Percentiles rank a stretch among this genome's conserved stretches.
phyloP scores from a whole-genome alignment of 768 basidiomycete species.

The Sarcodon aspratus region DNA sequence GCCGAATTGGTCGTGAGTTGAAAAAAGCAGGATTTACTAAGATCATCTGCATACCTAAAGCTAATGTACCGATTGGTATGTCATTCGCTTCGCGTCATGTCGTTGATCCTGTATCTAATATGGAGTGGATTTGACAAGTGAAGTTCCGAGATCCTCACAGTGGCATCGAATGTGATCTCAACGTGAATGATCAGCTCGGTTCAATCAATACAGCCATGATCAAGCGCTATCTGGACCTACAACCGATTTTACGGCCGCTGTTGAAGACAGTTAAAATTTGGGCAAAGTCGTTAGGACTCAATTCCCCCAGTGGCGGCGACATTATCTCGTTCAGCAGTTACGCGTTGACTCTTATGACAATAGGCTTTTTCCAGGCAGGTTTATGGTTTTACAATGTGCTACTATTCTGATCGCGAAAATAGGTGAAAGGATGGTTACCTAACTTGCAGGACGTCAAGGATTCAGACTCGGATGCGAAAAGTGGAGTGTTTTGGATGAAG shows the following conservation, averaged over 20 bases:
- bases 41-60: conserved; percentile 13
- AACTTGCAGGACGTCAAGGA: conserved; percentile 34
- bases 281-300: conserved; percentile 43
- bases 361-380: conserved; percentile 46
- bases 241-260: conserved; percentile 32
- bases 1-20: conserved; percentile 21
- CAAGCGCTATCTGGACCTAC: conserved; percentile 34
- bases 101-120: conserved; percentile 1
- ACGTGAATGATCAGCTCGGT: conserved; percentile 53
- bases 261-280: conserved; percentile 43
- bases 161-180: conserved; percentile 38
- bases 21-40: conserved; percentile 21
- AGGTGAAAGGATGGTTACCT: conserved; percentile 36
- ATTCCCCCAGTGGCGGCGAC: conserved; percentile 24
- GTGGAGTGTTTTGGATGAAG: conserved; percentile 2
- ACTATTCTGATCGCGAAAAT: background rate
- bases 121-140: conserved; percentile 22
- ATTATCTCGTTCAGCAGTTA: conserved; percentile 47
- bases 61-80: conserved; percentile 25
- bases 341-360: conserved; percentile 46
- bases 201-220: conserved; percentile 38
- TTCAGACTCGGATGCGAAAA: conserved; percentile 22
- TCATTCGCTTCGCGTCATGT: background rate
- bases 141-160: conserved; percentile 36
- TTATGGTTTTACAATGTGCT: background rate